Evolutionary conservation across 805 yeast genomes (phyloP).

Genomic region (Candida caryicola): DNA sequence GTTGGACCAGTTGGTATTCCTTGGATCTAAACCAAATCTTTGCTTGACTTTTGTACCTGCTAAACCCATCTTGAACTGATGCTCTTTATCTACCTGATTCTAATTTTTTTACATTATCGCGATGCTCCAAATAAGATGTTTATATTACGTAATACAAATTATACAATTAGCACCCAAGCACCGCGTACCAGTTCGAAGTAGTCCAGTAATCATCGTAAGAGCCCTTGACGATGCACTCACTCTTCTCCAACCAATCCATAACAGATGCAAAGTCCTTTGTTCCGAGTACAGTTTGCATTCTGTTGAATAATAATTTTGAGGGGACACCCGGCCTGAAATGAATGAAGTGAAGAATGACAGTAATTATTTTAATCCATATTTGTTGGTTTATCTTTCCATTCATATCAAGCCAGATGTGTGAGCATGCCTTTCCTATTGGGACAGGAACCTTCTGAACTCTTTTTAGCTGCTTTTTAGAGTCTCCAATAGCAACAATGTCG

Average conservation of each 20-base stretch:
- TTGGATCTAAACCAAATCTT: conserved; percentile 86
- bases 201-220: conserved; percentile 43
- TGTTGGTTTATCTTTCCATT: conserved; percentile 54
- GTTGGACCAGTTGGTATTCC: conserved; percentile 93
- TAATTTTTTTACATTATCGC: conserved; percentile 9
- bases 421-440: conserved; percentile 61
- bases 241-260: conserved; percentile 40
- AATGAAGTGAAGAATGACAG: conserved; percentile 39
- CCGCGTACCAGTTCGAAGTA: conserved; percentile 44
- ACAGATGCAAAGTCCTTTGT: conserved; percentile 27
- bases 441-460: conserved; percentile 34
- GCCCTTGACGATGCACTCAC: conserved; percentile 34
- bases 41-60: conserved; percentile 80
- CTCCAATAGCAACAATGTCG: conserved; percentile 50
- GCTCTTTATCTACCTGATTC: background rate
- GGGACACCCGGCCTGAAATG: conserved; percentile 39
- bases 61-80: conserved; percentile 56
- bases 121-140: conserved; percentile 1
- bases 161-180: conserved; percentile 26
- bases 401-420: conserved; percentile 70
- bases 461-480: background rate
- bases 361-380: conserved; percentile 60
- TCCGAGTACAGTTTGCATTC: conserved; percentile 29
- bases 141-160: background rate
- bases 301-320: conserved; percentile 17